Evolutionary conservation across 2,329 filamentous ascomycete genomes (phyloP).

Genomic region (Fusarium aywerte): DNA sequence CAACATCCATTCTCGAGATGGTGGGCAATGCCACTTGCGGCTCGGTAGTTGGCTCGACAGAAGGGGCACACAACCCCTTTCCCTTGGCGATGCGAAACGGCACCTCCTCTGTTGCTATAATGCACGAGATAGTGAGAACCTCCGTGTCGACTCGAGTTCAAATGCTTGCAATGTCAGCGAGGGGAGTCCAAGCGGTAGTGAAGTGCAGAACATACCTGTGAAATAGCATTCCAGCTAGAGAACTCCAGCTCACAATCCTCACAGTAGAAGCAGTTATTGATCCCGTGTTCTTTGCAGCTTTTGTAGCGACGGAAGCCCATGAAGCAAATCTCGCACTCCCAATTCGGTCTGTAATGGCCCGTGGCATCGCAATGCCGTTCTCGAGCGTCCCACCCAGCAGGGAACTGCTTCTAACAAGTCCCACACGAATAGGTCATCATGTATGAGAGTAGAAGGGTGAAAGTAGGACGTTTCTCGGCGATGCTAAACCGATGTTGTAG

Average conservation of each 20-base stretch:
- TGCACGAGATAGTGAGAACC: neutral
- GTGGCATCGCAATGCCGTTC: constrained; percentile 44
- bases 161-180: constrained; percentile 5
- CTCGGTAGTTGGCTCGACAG: constrained; percentile 58
- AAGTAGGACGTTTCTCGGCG: neutral
- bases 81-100: neutral
- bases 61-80: constrained; percentile 61
- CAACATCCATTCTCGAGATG: constrained; percentile 69
- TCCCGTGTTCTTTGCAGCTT: constrained; percentile 41
- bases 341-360: constrained; percentile 35
- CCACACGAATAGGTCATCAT: constrained; percentile 40
- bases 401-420: constrained; percentile 43
- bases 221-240: neutral
- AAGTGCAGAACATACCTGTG: neutral
- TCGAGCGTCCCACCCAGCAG: constrained; percentile 33
- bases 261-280: constrained; percentile 49
- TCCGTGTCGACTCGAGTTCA: neutral
- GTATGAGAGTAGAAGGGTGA: accelerated
- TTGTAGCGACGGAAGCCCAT: constrained; percentile 25
- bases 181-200: accelerated
- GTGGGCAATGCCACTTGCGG: constrained; percentile 64
- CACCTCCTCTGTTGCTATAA: neutral
- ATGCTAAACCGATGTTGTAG: neutral
- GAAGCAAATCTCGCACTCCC: constrained; percentile 46
- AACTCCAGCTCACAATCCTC: constrained; percentile 12